A percentile compares a stretch with the other conserved stretches of the same genome.
phyloP scores from a whole-genome alignment of 495 filamentous ascomycete genomes.

The Hypoxylon intermedium region DNA sequence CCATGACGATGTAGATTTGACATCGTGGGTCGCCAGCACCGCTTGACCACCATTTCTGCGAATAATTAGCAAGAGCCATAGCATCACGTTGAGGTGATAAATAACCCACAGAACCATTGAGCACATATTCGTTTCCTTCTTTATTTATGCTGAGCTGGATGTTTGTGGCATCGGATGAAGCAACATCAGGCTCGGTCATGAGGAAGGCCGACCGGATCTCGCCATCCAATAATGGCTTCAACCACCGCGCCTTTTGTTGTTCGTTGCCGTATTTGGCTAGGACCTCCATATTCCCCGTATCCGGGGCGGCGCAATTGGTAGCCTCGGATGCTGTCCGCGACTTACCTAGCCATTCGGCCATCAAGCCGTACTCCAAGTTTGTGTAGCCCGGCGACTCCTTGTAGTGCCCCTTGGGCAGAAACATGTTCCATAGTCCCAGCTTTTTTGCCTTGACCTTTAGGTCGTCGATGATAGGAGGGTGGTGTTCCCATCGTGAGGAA shows the following conservation, averaged over 20 bases:
- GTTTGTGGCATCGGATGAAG: constrained; percentile 87
- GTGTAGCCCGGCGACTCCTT: constrained; percentile 89
- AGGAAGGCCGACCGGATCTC: constrained; percentile 88
- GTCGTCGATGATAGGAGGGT: constrained; percentile 83
- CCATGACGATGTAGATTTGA: constrained; percentile 91
- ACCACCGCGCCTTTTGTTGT: constrained; percentile 86
- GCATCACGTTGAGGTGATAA: not conserved
- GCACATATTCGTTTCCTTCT: constrained; percentile 81
- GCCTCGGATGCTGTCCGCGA: constrained; percentile 82
- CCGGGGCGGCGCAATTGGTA: constrained; percentile 88
- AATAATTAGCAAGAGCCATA: constrained; percentile 3
- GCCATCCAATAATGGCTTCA: constrained; percentile 82
- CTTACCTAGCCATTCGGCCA: constrained; percentile 89
- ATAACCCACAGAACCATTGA: constrained; percentile 78
- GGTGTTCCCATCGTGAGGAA: constrained; percentile 73
- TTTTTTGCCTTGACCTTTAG: constrained; percentile 83
- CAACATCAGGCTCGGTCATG: constrained; percentile 90
- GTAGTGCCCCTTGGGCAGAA: constrained; percentile 93
- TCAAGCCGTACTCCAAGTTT: constrained; percentile 91
- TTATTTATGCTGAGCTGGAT: constrained; percentile 81
- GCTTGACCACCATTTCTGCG: constrained; percentile 94
- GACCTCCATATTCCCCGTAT: constrained; percentile 97
- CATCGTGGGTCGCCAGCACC: constrained; percentile 91
- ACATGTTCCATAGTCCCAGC: constrained; percentile 98
- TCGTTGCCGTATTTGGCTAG: constrained; percentile 92